phyloP scores from a whole-genome alignment of 768 basidiomycete species.

The Dictyophora rubrovolvata region DNA sequence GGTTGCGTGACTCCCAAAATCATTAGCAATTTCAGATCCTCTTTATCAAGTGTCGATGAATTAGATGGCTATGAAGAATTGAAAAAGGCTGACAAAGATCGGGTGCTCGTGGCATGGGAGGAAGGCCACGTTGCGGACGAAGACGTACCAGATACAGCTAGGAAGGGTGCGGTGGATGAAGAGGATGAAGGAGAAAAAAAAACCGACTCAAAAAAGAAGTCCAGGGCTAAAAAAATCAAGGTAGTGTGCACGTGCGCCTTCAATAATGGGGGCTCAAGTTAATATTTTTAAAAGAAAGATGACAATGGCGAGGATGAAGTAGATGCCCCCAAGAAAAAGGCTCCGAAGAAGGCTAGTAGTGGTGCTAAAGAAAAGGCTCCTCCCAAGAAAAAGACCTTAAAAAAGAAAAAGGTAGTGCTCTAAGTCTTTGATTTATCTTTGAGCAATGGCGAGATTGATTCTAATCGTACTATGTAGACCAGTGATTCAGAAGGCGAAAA shows the following conservation, averaged over 20 bases:
- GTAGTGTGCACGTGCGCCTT: neutral
- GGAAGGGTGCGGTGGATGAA: slow-evolving; percentile 38
- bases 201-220: slow-evolving; percentile 32
- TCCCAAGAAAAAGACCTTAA: slow-evolving; percentile 34
- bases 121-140: slow-evolving; percentile 71
- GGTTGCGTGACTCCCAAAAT: slow-evolving; percentile 70
- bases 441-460: neutral
- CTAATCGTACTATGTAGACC: slow-evolving; percentile 15
- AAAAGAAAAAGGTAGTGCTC: slow-evolving; percentile 24
- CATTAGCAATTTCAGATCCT: slow-evolving; percentile 58
- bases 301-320: slow-evolving; percentile 17
- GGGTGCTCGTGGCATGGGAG: slow-evolving; percentile 62
- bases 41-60: slow-evolving; percentile 48
- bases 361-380: slow-evolving; percentile 12
- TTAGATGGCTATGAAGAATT: slow-evolving; percentile 83
- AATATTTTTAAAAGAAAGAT: slow-evolving; percentile 12
- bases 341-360: neutral
- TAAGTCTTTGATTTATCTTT: neutral
- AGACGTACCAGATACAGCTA: slow-evolving; percentile 69
- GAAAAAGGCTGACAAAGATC: slow-evolving; percentile 55
- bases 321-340: slow-evolving; percentile 16
- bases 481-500: slow-evolving; percentile 36
- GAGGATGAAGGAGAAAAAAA: slow-evolving; percentile 32
- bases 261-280: no score
- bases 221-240: slow-evolving; percentile 26